Evolutionary conservation across 164 flowering plant genomes (phyloP), one percentile per base, ranked within the genome.

Genomic region (Piper betle): DNA sequence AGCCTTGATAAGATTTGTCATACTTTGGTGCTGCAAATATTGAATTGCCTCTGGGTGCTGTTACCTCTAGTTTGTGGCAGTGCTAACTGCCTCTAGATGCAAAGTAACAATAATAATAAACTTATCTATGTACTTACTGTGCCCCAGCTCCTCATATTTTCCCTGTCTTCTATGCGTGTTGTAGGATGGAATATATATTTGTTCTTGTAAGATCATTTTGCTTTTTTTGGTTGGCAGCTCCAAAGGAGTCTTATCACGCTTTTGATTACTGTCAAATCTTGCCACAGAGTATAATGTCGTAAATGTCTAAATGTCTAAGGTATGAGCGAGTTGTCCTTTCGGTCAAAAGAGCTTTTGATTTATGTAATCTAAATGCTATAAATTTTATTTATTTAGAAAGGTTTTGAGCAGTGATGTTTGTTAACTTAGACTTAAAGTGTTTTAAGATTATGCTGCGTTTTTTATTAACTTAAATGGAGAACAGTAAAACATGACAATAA

Each of bases 221-320:
- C 39, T 58, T 19, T 2, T 38, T 33, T 37, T 37, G n/a, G 12
- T 10, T 46, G 17, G 0, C 46, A 58, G 60, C 60, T 58, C 60
- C 17, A 58, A 58, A 58, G 60, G 60, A 13, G 60, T 58, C 2
- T 46, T 58, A 7, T 58, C 60, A 39, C 60, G 60, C 19, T 58
- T 46, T 15, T 58, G 40, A 58, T 58, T 37, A 39, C 39, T 55
- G 38, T 33, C 39, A 55, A 25, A 38, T 39, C 25, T 2, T 13
- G 33, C 3, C 15, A 1, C 5, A 39, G 58, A 25, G 38, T 20
- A 10, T 12, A 46, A 5, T 10, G 12, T 15, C 12, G 6, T 15
- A 46, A 46, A 46, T 15, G 10, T 46, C 3, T 46, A 46, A 15
- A 15, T 46, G 15, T 46, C 50, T 43, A 43, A 12, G 50, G 15